A percentile compares a stretch with the other conserved stretches of the same genome.
Evolutionary conservation across 2,329 filamentous ascomycete species (phyloP).

Genomic region (Phymatotrichopsis omnivora): DNA sequence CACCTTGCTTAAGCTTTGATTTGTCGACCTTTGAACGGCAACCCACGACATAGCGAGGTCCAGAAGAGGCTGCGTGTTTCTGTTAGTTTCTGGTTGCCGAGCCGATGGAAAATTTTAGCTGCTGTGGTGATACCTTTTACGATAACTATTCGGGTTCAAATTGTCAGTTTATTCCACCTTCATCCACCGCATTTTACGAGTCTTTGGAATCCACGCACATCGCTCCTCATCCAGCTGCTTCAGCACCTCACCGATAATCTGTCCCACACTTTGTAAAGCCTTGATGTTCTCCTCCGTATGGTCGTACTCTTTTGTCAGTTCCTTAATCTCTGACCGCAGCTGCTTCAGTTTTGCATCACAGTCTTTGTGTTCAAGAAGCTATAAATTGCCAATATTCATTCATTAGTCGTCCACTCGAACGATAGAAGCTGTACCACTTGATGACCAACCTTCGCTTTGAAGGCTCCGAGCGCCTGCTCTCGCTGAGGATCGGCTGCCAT

Average conservation of each 20-base stretch:
- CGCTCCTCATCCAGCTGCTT: constrained; percentile 98
- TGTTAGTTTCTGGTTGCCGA: not conserved
- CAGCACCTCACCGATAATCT: constrained; percentile 97
- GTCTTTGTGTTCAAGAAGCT: constrained; percentile 84
- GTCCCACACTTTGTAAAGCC: constrained; percentile 93
- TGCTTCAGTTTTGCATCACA: constrained; percentile 98
- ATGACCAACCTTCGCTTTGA: constrained; percentile 51
- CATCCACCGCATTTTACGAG: too few relatives aligned
- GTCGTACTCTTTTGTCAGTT: constrained; percentile 86
- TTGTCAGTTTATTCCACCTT: too few relatives aligned
- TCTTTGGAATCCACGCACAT: constrained; percentile 59
- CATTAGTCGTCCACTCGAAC: not conserved
- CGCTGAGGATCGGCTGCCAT: constrained; percentile 43
- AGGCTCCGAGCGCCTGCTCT: constrained; percentile 62
- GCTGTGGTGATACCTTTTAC: constrained; percentile 9
- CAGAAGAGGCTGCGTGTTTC: constrained; percentile 84
- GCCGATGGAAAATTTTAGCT: not conserved
- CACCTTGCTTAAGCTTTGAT: constrained; percentile 93
- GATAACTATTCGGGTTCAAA: constrained; percentile 4
- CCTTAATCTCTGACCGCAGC: constrained; percentile 90
- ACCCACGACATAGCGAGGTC: constrained; percentile 93
- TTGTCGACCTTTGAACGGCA: constrained; percentile 99
- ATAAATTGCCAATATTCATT: constrained; percentile 3
- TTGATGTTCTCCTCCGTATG: constrained; percentile 99
- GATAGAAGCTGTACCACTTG: not conserved